A percentile compares a stretch with the other conserved stretches of the same genome.
phyloP scores from a whole-genome alignment of 2,329 filamentous ascomycete genomes.

The Claviceps digitariae region DNA sequence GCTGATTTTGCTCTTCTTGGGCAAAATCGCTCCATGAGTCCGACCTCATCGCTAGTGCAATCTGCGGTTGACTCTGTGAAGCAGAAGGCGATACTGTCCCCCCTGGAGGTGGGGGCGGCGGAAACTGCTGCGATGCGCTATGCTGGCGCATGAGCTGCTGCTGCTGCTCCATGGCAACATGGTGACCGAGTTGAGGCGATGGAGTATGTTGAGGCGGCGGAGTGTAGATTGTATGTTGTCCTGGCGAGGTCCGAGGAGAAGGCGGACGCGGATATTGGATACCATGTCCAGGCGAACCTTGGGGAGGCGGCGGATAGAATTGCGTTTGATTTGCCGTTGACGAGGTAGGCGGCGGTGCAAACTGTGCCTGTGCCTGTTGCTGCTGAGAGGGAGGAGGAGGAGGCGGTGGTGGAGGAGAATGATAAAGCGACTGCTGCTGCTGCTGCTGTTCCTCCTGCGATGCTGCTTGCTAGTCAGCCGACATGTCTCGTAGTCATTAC shows the following conservation, averaged over 20 bases:
- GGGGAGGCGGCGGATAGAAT: conserved; percentile 25
- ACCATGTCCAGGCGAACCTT: conserved; percentile 10
- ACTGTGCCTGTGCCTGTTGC: conserved; percentile 27
- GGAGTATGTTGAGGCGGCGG: conserved; percentile 14
- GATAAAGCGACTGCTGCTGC: conserved; percentile 10
- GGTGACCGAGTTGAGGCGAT: conserved; percentile 5
- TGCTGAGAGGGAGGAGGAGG: conserved; percentile 10
- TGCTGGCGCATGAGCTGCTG: conserved; percentile 5
- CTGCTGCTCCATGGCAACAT: conserved; percentile 10
- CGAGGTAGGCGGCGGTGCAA: conserved; percentile 33
- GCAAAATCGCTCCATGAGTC: conserved; percentile 11
- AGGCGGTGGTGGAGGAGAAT: neutral
- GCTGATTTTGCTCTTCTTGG: conserved; percentile 10
- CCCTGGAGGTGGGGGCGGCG: conserved; percentile 3
- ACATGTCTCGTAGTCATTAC: neutral
- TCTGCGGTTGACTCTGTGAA: conserved; percentile 6
- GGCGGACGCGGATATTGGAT: conserved; percentile 18
- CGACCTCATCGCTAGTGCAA: conserved; percentile 12
- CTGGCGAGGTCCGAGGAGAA: conserved; percentile 7
- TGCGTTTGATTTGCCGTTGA: conserved; percentile 31
- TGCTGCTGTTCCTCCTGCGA: conserved; percentile 11
- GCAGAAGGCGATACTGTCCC: neutral
- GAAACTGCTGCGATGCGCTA: conserved; percentile 12
- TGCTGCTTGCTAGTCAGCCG: conserved; percentile 1
- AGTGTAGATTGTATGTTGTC: conserved; percentile 14